These are phyloP conservation scores for Neodidymelliopsis sp. DNA, from an alignment of 2,329 filamentous ascomycete species.

Conservation along the genomic window DNA sequence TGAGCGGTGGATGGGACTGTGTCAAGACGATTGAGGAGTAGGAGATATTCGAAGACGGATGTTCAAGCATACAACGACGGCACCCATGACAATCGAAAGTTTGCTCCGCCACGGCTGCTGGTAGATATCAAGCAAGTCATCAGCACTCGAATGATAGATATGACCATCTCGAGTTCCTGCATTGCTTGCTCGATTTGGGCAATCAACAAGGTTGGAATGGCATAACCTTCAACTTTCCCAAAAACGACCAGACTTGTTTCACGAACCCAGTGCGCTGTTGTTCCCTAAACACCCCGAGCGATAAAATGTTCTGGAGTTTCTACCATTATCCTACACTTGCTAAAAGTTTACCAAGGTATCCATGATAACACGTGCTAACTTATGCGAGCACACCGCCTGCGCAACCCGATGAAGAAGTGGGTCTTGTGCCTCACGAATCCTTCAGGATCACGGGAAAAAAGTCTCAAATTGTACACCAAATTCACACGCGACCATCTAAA, in stretches of 20 bases:
- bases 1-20: conserved; percentile 95
- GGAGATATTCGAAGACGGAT: background rate
- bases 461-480: conserved; percentile 4
- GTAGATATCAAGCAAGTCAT: conserved; percentile 1
- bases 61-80: conserved; percentile 1
- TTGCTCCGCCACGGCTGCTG: conserved; percentile 1
- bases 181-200: background rate
- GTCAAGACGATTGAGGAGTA: conserved; percentile 96
- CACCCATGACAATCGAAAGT: background rate
- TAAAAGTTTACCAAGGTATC: no score
- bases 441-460: conserved; percentile 7
- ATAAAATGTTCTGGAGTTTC: background rate
- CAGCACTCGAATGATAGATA: conserved; percentile 9
- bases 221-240: background rate
- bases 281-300: background rate
- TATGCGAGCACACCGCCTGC: conserved; percentile 11
- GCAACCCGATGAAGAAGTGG: conserved; percentile 12
- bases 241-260: background rate
- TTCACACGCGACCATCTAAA: conserved; percentile 4
- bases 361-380: conserved; percentile 2
- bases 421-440: conserved; percentile 16
- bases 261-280: background rate
- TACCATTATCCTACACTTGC: no score
- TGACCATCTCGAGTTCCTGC: background rate
- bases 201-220: background rate